Evolutionary conservation across 345 rosid species (phyloP).

Genomic region (Citrus hindsii): DNA sequence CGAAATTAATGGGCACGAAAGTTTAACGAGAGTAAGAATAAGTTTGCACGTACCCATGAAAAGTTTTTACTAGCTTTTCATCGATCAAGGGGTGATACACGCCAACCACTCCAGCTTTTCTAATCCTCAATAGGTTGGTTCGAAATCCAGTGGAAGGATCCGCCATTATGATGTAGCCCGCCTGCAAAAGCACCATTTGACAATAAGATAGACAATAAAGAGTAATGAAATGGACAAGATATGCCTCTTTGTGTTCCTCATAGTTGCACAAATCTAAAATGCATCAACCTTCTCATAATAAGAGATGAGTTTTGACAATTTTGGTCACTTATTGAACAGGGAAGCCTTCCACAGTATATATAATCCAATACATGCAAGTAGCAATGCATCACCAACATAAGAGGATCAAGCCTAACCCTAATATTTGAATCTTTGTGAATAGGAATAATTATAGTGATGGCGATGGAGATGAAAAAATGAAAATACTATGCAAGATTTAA

Average conservation of each 20-base stretch:
- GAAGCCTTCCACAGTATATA: not conserved
- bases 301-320: not conserved
- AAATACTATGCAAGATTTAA: not conserved
- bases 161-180: constrained; percentile 86
- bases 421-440: not conserved
- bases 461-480: not conserved
- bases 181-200: constrained; percentile 44
- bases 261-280: not conserved
- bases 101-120: constrained; percentile 75
- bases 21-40: not conserved
- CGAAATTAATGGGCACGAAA: too few relatives aligned
- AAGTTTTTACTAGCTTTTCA: constrained; percentile 45
- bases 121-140: constrained; percentile 64
- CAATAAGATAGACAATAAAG: not conserved
- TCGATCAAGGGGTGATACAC: constrained; percentile 73
- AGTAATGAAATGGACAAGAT: not conserved
- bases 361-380: not conserved
- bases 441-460: not conserved
- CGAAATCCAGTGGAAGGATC: constrained; percentile 60
- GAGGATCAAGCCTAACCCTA: not conserved
- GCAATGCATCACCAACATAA: not conserved
- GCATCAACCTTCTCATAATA: not conserved
- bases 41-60: constrained; percentile 66
- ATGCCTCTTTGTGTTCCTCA: too few relatives aligned
- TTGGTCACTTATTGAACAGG: not conserved